phyloP scores from a whole-genome alignment of 1,284 basidiomycete species.

The Rhodotorula sp. region DNA sequence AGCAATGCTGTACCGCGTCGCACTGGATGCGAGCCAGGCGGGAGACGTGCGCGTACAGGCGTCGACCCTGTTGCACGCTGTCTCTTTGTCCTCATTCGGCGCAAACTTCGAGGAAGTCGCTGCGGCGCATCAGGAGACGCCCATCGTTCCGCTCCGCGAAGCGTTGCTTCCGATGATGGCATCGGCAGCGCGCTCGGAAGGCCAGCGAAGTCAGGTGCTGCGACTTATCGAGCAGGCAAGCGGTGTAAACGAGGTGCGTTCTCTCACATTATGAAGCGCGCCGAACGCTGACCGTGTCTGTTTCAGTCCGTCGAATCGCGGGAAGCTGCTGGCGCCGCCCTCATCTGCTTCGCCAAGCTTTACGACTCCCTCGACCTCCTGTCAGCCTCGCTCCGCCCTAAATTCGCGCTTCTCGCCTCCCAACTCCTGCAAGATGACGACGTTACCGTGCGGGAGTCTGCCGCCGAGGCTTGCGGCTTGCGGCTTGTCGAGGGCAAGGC shows the following conservation, averaged over 20 bases:
- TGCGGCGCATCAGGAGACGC: not conserved
- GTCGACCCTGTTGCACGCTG: constrained; percentile 3
- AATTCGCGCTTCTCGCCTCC: constrained; percentile 5
- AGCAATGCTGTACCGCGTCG: not conserved
- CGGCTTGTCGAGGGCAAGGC: constrained; percentile 19
- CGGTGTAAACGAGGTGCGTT: constrained; percentile 2
- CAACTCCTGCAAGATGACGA: constrained; percentile 39
- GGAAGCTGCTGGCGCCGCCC: constrained; percentile 27
- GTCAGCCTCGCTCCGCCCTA: not conserved
- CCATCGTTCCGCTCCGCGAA: constrained; percentile 32
- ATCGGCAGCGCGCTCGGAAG: not conserved
- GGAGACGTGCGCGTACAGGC: constrained; percentile 25
- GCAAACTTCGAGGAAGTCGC: not conserved
- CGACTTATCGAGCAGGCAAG: not conserved
- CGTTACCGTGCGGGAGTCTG: constrained; percentile 19
- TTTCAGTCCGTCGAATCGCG: constrained; percentile 34
- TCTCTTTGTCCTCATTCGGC: not conserved
- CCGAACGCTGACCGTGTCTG: not conserved
- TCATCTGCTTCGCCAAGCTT: constrained; percentile 8
- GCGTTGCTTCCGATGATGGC: constrained; percentile 33
- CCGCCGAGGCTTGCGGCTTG: not conserved
- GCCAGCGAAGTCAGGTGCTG: not conserved
- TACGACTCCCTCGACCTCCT: not conserved
- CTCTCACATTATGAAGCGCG: no score
- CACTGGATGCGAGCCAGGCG: constrained; percentile 4